A percentile compares a stretch with the other conserved stretches of the same genome.
These are phyloP conservation scores for Solanum corneliomulleri DNA, from an alignment of 257 asterid species.

Conservation along the genomic window DNA sequence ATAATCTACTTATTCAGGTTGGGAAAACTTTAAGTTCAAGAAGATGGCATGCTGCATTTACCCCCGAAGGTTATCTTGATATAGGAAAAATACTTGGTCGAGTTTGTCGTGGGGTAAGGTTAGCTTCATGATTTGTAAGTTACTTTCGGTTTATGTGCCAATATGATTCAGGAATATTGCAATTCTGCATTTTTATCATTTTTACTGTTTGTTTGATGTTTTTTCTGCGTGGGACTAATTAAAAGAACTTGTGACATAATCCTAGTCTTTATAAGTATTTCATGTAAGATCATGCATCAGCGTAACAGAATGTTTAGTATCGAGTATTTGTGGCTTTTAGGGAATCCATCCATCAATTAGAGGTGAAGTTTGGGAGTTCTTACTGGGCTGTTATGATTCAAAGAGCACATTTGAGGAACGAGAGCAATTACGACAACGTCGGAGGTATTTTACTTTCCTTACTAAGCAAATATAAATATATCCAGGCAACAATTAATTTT, in stretches of 20 bases:
- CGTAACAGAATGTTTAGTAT: background rate
- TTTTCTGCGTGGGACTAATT: background rate
- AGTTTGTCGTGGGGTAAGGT: slow-evolving; percentile 72
- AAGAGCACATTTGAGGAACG: slow-evolving; percentile 80
- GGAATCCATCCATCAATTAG: slow-evolving; percentile 95
- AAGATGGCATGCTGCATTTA: slow-evolving; percentile 84
- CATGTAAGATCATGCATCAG: background rate
- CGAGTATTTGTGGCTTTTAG: slow-evolving; percentile 15
- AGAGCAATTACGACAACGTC: slow-evolving; percentile 52
- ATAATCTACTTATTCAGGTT: slow-evolving; percentile 31
- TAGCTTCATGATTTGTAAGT: background rate
- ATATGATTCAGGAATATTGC: background rate
- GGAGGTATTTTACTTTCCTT: slow-evolving; percentile 45
- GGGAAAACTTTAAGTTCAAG: slow-evolving; percentile 83
- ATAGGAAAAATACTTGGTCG: slow-evolving; percentile 71
- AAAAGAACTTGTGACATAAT: background rate
- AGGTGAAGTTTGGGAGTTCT: slow-evolving; percentile 99
- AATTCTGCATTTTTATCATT: background rate
- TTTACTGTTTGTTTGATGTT: background rate
- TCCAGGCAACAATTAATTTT: background rate
- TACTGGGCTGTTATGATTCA: slow-evolving; percentile 86
- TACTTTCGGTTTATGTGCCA: background rate
- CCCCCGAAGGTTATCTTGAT: slow-evolving; percentile 75
- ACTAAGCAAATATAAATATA: background rate
- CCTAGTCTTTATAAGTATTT: background rate